Evolutionary conservation across 441 rosid genomes (phyloP), one percentile per base, ranked within the genome.

Genomic region (Mallotus japonicus): DNA sequence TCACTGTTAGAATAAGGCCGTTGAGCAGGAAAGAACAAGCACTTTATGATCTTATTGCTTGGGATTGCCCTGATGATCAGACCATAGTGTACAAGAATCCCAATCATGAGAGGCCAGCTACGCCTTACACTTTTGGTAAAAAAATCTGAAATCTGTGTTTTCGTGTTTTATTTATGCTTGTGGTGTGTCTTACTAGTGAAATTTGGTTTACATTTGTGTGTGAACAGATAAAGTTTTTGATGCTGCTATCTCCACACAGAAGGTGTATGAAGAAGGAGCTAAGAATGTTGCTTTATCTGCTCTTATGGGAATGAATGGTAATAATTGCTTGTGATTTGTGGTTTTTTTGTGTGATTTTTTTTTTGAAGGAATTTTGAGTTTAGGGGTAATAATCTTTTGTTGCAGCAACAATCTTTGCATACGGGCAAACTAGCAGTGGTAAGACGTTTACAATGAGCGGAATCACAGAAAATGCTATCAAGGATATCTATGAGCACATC

Each of bases 341-440:
- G 75, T 49, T 66, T 55, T 19, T 44, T 12, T 11, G 22, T 54
- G 60, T 67, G 16, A 47, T 49, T 60, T 71, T 44, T 67, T 44
- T 4, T 42, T 34, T 28, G 32, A 63, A 24, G 37, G 58, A 56
- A 58, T 17, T 66, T 53, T 62, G 55, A 37, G 19, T 61, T 67
- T 16, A 70, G 53, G 53, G 37, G 37, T 61, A 13, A 19, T 17
- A 19, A 76, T 61, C 61, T 44, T 59, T 28, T 74, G 14, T 80
- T 83, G 85, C 89, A 90, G 97, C 97, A 59, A 89, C 95, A 6
- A 89, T 91, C 71, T 93, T 92, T 80, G 96, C 97, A 0, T 94
- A 94, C 81, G 99, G 99, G 80, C 99, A 94, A 81, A 94, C 96
- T 44, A 88, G 98, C 61, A 92, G 98, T 62, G 99, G 97, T 56